Evolutionary conservation across 2,329 filamentous ascomycete species (phyloP).

Genomic region (Capronia americana): DNA sequence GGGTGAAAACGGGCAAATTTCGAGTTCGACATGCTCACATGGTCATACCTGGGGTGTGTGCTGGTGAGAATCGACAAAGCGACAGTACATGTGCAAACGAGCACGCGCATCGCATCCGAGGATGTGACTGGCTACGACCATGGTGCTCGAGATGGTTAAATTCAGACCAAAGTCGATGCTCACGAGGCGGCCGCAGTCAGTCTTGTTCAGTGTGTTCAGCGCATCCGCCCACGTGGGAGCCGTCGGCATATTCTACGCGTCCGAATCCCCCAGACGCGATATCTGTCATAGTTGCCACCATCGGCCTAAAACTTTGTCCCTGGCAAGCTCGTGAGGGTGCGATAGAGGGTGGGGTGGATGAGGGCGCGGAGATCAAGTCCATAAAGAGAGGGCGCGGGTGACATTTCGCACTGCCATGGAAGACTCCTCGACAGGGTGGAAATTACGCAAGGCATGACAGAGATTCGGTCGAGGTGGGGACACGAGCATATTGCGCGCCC

Average conservation of each 20-base stretch:
- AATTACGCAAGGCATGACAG: neutral
- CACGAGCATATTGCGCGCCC: neutral
- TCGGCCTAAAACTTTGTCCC: conserved; percentile 12
- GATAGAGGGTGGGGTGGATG: neutral
- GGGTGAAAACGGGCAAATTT: conserved; percentile 11
- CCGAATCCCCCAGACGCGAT: conserved; percentile 8
- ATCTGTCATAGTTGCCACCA: conserved; percentile 22
- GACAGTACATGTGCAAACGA: conserved; percentile 23
- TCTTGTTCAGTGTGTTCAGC: conserved; percentile 11
- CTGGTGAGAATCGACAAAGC: conserved; percentile 12
- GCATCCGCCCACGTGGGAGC: conserved; percentile 30
- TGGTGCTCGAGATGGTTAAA: conserved; percentile 8
- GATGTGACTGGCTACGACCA: conserved; percentile 17
- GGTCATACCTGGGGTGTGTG: conserved; percentile 14
- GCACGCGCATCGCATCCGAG: conserved; percentile 23
- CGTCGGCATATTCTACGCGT: conserved; percentile 27
- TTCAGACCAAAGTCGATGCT: neutral
- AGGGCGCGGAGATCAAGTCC: conserved; percentile 5
- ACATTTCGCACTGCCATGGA: neutral
- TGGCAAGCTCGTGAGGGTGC: neutral
- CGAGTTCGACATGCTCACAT: conserved; percentile 14
- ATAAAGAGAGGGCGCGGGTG: conserved; percentile 4
- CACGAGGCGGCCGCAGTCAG: neutral
- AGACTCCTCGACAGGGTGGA: neutral
- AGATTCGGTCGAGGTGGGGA: neutral